Evolutionary conservation across 2,329 filamentous ascomycete species (phyloP).

Genomic region (Paecilomyces variotii): DNA sequence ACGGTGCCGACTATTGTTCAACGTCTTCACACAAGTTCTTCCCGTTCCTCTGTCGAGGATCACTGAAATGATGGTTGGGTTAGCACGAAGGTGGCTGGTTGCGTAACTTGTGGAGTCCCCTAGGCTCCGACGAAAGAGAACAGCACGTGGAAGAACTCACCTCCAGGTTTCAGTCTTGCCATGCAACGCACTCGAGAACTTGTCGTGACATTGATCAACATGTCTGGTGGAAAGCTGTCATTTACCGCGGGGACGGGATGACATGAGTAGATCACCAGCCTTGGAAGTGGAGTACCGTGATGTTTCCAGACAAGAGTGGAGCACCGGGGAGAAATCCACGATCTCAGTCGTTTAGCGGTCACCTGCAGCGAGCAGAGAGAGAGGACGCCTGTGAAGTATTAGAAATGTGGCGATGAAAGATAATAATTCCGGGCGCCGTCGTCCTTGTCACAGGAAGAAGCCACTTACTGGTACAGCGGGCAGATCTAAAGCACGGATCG

Average conservation of each 20-base stretch:
- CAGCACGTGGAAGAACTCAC: not conserved
- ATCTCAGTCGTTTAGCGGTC: not conserved
- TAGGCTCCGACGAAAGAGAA: not conserved
- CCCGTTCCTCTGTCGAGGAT: not conserved
- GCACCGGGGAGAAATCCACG: not conserved
- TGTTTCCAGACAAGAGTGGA: not conserved
- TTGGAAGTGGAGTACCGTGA: not conserved
- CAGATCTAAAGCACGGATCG: not conserved
- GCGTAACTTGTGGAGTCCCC: not conserved
- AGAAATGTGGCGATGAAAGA: not conserved
- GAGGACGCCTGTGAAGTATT: not conserved
- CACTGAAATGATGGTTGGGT: not conserved
- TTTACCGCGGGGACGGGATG: not conserved
- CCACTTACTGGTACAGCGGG: not conserved
- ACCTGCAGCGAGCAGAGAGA: not conserved
- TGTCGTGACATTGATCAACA: not conserved
- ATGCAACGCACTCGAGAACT: not conserved
- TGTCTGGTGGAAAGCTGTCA: not conserved
- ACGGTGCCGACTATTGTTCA: slow-evolving; percentile 1
- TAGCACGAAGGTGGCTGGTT: not conserved
- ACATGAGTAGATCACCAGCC: not conserved
- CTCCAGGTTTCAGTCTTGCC: slow-evolving; percentile 1
- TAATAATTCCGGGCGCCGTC: not conserved
- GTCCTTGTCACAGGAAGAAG: not conserved
- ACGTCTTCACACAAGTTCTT: not conserved